Evolutionary conservation across 345 rosid genomes (phyloP).

Genomic region (Syzygium oleosum): DNA sequence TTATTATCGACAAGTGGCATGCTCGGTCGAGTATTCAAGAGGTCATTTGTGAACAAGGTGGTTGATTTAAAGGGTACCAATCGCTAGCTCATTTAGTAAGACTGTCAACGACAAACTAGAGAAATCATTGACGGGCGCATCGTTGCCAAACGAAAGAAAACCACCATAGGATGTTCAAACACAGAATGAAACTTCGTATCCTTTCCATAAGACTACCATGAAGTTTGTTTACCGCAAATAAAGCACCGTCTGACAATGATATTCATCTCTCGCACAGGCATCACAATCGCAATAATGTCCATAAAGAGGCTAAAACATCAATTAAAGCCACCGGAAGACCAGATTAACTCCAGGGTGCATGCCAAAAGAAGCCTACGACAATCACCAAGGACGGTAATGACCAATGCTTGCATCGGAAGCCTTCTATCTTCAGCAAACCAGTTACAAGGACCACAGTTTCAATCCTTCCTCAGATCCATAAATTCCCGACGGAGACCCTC

Average conservation of each 20-base stretch:
- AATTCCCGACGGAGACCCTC: slow-evolving; percentile 62
- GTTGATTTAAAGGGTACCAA: no score
- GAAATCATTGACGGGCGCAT: no score
- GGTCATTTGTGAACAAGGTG: no score
- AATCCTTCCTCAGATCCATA: slow-evolving; percentile 83
- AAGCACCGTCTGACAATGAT: background rate
- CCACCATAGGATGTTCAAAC: no score
- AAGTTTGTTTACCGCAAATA: background rate
- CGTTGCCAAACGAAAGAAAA: background rate
- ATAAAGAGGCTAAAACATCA: background rate
- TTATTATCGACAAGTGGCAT: no score
- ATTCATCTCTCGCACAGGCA: background rate
- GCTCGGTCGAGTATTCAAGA: no score
- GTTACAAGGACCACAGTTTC: slow-evolving; percentile 1
- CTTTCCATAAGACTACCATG: background rate
- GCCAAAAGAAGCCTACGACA: background rate
- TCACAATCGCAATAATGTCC: background rate
- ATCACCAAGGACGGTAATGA: background rate
- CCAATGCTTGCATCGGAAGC: background rate
- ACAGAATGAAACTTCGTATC: background rate
- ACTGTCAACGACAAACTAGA: no score
- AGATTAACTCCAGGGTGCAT: background rate
- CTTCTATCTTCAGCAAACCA: background rate
- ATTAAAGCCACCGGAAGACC: background rate
- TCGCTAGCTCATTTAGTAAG: no score